phyloP scores from a whole-genome alignment of 139 green algal genomes.

The Tetradesmus lagerheimii region DNA sequence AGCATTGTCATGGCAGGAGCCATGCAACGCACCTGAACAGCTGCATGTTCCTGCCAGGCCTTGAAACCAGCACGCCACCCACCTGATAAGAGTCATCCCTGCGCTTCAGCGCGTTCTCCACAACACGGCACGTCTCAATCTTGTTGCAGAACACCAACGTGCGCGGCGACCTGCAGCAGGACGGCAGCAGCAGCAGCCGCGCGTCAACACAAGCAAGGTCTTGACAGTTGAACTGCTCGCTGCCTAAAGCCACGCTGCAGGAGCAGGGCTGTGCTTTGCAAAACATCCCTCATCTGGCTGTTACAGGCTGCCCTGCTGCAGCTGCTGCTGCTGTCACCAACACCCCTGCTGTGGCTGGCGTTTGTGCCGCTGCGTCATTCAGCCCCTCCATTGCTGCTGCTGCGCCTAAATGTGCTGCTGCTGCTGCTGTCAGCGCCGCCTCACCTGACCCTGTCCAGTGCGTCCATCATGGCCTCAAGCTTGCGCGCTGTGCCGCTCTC shows the following conservation, averaged over 20 bases:
- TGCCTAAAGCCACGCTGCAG: too few relatives aligned
- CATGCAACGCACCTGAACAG: too few relatives aligned
- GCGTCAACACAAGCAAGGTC: background rate
- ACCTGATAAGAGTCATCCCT: constrained; percentile 35
- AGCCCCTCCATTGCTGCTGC: too few relatives aligned
- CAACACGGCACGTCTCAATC: constrained; percentile 90
- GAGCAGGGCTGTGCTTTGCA: too few relatives aligned
- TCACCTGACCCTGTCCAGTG: constrained; percentile 45
- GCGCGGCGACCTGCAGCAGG: constrained; percentile 48
- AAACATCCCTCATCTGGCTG: too few relatives aligned
- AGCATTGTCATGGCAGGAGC: too few relatives aligned
- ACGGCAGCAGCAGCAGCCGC: background rate
- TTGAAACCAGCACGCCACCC: background rate
- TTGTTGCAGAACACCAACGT: constrained; percentile 93
- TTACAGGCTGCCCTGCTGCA: too few relatives aligned
- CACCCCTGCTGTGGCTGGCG: too few relatives aligned
- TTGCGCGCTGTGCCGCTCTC: constrained; percentile 86
- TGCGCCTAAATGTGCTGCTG: background rate
- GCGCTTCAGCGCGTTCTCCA: constrained; percentile 92
- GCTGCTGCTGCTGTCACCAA: too few relatives aligned
- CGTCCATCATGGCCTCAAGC: constrained; percentile 70
- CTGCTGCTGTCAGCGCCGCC: background rate
- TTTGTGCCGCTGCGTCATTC: background rate
- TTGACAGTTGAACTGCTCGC: too few relatives aligned
- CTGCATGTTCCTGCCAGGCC: too few relatives aligned